Evolutionary conservation across 2,329 filamentous ascomycete genomes (phyloP).

Genomic region (Colletotrichum ledebouriae): DNA sequence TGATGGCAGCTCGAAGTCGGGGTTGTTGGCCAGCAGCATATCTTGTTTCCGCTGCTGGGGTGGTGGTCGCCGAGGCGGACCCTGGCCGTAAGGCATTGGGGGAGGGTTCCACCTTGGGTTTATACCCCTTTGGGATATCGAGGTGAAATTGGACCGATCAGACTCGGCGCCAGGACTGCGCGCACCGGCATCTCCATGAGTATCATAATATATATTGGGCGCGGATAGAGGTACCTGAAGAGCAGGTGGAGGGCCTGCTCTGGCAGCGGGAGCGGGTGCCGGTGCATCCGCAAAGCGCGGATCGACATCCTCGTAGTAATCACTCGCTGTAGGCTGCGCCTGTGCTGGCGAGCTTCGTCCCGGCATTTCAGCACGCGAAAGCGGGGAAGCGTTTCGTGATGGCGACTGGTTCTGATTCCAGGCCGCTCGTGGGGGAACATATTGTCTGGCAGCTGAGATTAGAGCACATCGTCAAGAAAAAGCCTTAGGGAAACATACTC

Average conservation of each 20-base stretch:
- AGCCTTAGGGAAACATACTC: conserved; percentile 69
- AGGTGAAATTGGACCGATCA: conserved; percentile 89
- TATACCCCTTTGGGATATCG: conserved; percentile 86
- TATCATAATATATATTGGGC: conserved; percentile 71
- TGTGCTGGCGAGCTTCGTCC: conserved; percentile 52
- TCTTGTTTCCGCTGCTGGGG: conserved; percentile 72
- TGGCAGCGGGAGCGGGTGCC: conserved; percentile 23
- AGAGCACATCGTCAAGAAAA: conserved; percentile 45
- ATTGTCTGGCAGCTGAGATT: conserved; percentile 62
- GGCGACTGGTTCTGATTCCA: conserved; percentile 65
- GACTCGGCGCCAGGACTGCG: conserved; percentile 79
- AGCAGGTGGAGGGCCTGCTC: conserved; percentile 44
- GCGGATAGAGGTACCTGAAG: conserved; percentile 45
- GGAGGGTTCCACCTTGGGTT: conserved; percentile 87
- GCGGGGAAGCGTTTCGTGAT: conserved; percentile 61
- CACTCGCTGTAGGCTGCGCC: conserved; percentile 53
- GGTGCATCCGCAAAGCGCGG: conserved; percentile 76
- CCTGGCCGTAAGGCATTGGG: conserved; percentile 59
- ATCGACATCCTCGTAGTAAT: conserved; percentile 95
- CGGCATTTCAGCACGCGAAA: conserved; percentile 55
- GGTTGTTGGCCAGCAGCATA: conserved; percentile 82
- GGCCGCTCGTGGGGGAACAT: conserved; percentile 67
- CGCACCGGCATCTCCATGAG: conserved; percentile 66
- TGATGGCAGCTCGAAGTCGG: conserved; percentile 83
- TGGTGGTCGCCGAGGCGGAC: conserved; percentile 55